Conservation (phyloP, 345 rosid genomes). For the Eucalyptus guilfoylei region DNA sequence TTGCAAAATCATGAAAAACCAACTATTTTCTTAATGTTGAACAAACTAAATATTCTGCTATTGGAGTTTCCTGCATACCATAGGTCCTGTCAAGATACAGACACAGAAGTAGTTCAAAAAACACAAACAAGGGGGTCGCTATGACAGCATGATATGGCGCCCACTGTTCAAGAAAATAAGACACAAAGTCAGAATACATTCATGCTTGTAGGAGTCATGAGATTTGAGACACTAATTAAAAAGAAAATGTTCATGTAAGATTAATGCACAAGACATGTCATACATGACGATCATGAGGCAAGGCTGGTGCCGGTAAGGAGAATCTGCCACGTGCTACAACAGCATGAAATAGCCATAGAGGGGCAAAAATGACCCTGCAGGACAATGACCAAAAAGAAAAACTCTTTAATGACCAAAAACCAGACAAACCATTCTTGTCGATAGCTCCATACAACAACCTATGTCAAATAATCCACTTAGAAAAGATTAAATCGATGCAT, state of each 20-base stretch:
- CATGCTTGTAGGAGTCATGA: not conserved
- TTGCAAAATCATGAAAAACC: not conserved
- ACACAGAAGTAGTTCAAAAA: slow-evolving; percentile 79
- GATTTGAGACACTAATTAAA: not conserved
- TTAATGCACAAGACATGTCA: not conserved
- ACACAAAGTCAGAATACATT: not conserved
- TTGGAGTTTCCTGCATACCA: slow-evolving; percentile 21
- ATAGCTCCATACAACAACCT: not conserved
- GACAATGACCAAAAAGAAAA: not conserved
- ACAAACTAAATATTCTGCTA: not conserved
- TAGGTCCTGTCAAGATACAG: slow-evolving; percentile 52
- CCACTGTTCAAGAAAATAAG: slow-evolving; percentile 49
- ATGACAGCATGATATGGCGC: slow-evolving; percentile 73
- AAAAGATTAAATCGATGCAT: not conserved
- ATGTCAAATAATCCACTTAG: not conserved
- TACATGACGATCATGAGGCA: slow-evolving; percentile 82
- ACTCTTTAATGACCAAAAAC: not conserved
- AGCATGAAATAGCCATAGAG: slow-evolving; percentile 80
- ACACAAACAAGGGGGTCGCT: slow-evolving; percentile 76
- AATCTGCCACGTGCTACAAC: slow-evolving; percentile 80
- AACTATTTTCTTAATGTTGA: not conserved
- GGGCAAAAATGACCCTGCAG: slow-evolving; percentile 62
- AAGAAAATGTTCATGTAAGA: not conserved
- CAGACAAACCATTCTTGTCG: not conserved
- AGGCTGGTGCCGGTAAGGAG: slow-evolving; percentile 85